These are phyloP conservation scores for Neltuma alba DNA, from an alignment of 306 rosid genomes.

Conservation along the genomic window DNA sequence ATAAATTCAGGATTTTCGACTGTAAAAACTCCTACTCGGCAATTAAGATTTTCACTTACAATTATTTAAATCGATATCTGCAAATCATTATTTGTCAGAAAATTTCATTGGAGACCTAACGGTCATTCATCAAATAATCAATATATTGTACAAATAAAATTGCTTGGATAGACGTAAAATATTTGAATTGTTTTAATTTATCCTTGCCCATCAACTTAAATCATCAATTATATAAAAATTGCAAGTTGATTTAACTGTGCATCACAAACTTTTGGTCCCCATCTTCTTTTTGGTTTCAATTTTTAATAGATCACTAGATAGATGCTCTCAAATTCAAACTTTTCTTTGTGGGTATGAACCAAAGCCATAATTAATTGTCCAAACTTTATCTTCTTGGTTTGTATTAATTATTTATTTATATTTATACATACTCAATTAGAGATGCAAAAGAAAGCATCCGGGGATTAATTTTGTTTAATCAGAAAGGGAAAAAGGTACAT, in stretches of 20 bases:
- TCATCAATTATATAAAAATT: neutral
- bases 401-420: slow-evolving; percentile 7
- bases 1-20: too few relatives aligned
- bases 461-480: slow-evolving; percentile 19
- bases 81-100: too few relatives aligned
- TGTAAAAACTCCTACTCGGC: too few relatives aligned
- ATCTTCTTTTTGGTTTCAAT: neutral
- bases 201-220: slow-evolving; percentile 13
- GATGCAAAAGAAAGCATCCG: slow-evolving; percentile 22
- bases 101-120: too few relatives aligned
- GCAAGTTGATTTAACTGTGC: neutral
- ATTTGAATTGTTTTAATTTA: neutral
- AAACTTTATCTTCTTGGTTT: neutral
- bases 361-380: neutral
- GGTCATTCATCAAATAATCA: too few relatives aligned
- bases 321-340: slow-evolving; percentile 9
- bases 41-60: too few relatives aligned
- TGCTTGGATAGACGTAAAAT: neutral
- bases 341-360: neutral
- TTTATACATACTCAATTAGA: neutral
- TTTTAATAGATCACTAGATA: neutral
- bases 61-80: too few relatives aligned
- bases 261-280: neutral
- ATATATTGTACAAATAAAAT: too few relatives aligned
- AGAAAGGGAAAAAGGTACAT: slow-evolving; percentile 44